These are phyloP conservation scores for Puccinia coronata DNA, from an alignment of 1,284 basidiomycete species.

Conservation along the genomic window DNA sequence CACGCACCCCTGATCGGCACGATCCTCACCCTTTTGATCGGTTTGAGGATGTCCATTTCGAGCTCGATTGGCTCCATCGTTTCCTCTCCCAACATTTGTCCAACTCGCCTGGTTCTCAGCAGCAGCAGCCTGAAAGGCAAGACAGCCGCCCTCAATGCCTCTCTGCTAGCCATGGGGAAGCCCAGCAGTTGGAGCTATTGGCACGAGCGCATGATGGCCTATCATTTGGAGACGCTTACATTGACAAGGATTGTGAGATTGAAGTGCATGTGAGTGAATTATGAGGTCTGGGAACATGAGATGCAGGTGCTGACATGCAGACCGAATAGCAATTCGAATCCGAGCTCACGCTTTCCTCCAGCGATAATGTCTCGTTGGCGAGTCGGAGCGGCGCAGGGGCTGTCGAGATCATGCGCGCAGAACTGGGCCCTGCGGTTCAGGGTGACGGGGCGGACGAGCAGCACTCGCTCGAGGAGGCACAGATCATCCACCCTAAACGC, in stretches of 20 bases:
- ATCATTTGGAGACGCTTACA: conserved; percentile 53
- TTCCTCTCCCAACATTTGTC: not conserved
- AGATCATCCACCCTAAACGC: not conserved
- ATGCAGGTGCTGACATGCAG: not conserved
- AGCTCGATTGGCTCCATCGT: not conserved
- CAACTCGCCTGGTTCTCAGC: not conserved
- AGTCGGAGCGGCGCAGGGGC: not conserved
- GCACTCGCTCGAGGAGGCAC: not conserved
- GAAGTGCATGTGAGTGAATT: conserved; percentile 52
- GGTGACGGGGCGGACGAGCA: not conserved
- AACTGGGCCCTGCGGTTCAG: not conserved
- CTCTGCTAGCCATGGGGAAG: too few relatives aligned
- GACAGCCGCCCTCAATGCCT: too few relatives aligned
- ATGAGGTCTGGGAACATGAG: not conserved
- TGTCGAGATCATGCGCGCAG: not conserved
- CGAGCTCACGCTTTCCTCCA: not conserved
- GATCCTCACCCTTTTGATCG: not conserved
- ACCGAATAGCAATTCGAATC: not conserved
- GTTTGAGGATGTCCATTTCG: not conserved
- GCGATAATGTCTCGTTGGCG: not conserved
- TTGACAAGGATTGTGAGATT: conserved; percentile 49
- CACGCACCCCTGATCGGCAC: not conserved
- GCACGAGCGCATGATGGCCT: conserved; percentile 48
- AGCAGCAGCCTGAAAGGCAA: not conserved
- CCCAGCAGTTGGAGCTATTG: not conserved